Evolutionary conservation across 768 basidiomycete species (phyloP).

Genomic region (Dioszegia crocea): DNA sequence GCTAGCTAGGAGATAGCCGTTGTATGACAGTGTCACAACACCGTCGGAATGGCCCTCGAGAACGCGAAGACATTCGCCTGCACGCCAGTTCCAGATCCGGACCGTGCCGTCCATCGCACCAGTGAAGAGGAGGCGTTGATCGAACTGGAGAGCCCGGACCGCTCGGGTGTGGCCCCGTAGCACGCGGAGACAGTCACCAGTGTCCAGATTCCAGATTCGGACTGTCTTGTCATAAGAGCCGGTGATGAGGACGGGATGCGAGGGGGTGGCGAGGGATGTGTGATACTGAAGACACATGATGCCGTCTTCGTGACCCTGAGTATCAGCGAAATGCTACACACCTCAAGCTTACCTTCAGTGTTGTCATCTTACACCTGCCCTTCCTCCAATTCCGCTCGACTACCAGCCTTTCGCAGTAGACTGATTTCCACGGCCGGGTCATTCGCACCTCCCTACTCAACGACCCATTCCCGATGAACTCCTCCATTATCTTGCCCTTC

Average conservation of each 20-base stretch:
- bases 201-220: constrained; percentile 95
- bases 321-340: background rate
- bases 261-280: constrained; percentile 63
- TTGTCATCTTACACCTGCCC: constrained; percentile 78
- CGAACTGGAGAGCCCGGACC: constrained; percentile 90
- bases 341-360: constrained; percentile 56
- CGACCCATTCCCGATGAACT: constrained; percentile 3
- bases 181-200: constrained; percentile 73
- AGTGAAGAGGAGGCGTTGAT: constrained; percentile 89
- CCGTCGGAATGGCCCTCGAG: constrained; percentile 86
- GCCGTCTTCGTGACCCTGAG: constrained; percentile 80
- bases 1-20: constrained; percentile 83
- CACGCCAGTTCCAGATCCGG: constrained; percentile 61
- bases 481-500: constrained; percentile 17
- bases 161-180: constrained; percentile 86
- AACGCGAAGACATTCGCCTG: constrained; percentile 56
- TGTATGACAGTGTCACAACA: constrained; percentile 85
- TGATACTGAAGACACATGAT: constrained; percentile 96
- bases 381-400: constrained; percentile 97
- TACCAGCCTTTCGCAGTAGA: constrained; percentile 93
- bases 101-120: constrained; percentile 94
- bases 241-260: constrained; percentile 81
- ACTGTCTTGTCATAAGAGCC: constrained; percentile 94
- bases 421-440: constrained; percentile 95
- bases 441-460: constrained; percentile 32